A percentile compares a stretch with the other conserved stretches of the same genome.
Conservation (phyloP, 2,329 filamentous ascomycete genomes). For the Clarireedia homoeocarpa region DNA sequence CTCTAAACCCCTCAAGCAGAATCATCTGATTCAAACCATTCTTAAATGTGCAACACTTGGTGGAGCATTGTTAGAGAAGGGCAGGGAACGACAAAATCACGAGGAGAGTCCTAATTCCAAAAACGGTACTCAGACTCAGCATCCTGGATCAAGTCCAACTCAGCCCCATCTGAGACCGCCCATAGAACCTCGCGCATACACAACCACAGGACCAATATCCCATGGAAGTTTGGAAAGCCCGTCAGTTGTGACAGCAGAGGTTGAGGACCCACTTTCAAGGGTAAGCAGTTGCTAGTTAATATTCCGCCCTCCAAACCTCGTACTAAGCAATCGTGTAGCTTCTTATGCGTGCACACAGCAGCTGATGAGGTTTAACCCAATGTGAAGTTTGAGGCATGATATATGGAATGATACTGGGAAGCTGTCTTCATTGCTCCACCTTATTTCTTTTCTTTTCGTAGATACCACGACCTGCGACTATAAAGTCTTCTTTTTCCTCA, state of each 20-base stretch:
- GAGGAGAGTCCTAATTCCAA: constrained; percentile 21
- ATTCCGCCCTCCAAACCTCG: constrained; percentile 3
- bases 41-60: constrained; percentile 93
- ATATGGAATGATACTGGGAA: constrained; percentile 2
- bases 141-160: constrained; percentile 14
- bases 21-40: constrained; percentile 95
- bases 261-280: constrained; percentile 42
- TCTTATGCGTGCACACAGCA: constrained; percentile 29
- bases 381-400: background rate
- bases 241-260: constrained; percentile 49
- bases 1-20: constrained; percentile 93
- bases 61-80: constrained; percentile 72
- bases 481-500: background rate
- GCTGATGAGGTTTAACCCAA: constrained; percentile 11
- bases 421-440: background rate
- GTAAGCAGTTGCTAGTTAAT: constrained; percentile 19
- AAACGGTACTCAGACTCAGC: constrained; percentile 13
- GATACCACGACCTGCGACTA: constrained; percentile 11
- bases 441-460: constrained; percentile 8
- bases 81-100: constrained; percentile 43
- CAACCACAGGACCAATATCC: constrained; percentile 54
- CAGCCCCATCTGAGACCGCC: constrained; percentile 36
- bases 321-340: constrained; percentile 24
- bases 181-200: constrained; percentile 58
- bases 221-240: constrained; percentile 54